phyloP scores from a whole-genome alignment of 768 basidiomycete genomes.

The Leccinum ochraceum region DNA sequence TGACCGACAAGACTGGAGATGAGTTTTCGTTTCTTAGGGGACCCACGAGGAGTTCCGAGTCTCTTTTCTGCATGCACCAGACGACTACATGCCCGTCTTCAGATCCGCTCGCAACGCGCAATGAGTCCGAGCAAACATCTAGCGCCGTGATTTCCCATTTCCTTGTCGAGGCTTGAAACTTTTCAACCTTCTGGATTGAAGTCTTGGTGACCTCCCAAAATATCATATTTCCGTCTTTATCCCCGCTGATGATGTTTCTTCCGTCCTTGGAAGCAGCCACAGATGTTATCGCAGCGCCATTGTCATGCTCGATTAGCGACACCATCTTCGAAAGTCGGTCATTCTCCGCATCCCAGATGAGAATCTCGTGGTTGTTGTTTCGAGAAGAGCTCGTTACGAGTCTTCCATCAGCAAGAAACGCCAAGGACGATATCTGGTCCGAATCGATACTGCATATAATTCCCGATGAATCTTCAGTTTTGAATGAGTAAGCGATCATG shows the following conservation, averaged over 20 bases:
- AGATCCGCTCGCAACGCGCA: background rate
- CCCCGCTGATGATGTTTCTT: background rate
- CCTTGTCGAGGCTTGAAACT: background rate
- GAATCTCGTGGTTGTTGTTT: background rate
- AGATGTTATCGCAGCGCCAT: background rate
- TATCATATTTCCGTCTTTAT: background rate
- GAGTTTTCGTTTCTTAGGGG: background rate
- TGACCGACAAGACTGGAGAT: background rate
- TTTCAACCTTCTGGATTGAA: background rate
- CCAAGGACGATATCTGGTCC: background rate
- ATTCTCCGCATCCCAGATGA: background rate
- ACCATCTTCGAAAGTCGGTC: background rate
- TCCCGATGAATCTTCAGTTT: background rate
- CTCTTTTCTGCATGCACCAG: background rate
- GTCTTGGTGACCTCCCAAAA: background rate
- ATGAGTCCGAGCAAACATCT: background rate
- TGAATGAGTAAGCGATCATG: background rate
- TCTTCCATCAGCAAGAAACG: background rate
- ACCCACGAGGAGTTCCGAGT: background rate
- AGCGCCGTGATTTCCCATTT: background rate
- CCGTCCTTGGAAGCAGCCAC: background rate
- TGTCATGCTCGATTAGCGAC: background rate
- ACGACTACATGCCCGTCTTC: background rate
- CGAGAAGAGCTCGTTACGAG: background rate
- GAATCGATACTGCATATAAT: background rate